A percentile compares a stretch with the other conserved stretches of the same genome.
These are phyloP conservation scores for Peribolospora kevripleyi DNA, from an alignment of 768 basidiomycete species.

Conservation along the genomic window DNA sequence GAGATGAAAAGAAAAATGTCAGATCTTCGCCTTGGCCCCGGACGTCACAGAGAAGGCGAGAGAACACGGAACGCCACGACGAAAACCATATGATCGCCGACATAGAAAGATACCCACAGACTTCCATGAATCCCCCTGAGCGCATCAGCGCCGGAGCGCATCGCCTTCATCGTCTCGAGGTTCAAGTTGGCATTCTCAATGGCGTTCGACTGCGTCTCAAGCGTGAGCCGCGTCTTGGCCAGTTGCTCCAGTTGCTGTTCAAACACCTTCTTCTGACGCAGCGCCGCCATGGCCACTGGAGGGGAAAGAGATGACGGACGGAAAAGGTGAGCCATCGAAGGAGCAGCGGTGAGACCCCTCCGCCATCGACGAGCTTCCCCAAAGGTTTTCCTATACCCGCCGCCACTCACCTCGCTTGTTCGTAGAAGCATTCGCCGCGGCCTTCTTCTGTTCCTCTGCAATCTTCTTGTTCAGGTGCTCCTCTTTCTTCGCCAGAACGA, in stretches of 20 bases:
- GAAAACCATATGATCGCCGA: neutral
- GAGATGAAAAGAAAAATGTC: neutral
- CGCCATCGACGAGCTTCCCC: too few relatives aligned
- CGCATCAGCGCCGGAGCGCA: constrained; percentile 84
- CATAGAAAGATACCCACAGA: constrained; percentile 34
- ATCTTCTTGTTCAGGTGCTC: constrained; percentile 90
- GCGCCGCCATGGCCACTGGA: constrained; percentile 61
- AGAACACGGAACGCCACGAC: neutral
- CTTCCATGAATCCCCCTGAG: constrained; percentile 70
- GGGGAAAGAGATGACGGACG: neutral
- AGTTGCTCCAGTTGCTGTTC: constrained; percentile 70
- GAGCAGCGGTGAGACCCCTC: neutral
- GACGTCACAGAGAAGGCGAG: too few relatives aligned
- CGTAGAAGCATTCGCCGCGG: constrained; percentile 69
- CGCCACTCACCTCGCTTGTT: constrained; percentile 66
- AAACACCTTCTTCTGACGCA: constrained; percentile 76
- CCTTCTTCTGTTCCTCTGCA: constrained; percentile 78
- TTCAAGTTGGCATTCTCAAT: constrained; percentile 94
- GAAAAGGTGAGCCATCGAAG: neutral
- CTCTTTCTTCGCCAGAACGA: constrained; percentile 99
- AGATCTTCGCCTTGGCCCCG: neutral
- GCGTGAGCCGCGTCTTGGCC: constrained; percentile 59
- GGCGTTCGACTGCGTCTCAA: constrained; percentile 81
- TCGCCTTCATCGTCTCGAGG: constrained; percentile 83
- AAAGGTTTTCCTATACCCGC: neutral